Percentiles rank a stretch among this genome's conserved stretches.
phyloP scores from a whole-genome alignment of 2,329 filamentous ascomycete genomes.

The Cladophialophora exuberans region DNA sequence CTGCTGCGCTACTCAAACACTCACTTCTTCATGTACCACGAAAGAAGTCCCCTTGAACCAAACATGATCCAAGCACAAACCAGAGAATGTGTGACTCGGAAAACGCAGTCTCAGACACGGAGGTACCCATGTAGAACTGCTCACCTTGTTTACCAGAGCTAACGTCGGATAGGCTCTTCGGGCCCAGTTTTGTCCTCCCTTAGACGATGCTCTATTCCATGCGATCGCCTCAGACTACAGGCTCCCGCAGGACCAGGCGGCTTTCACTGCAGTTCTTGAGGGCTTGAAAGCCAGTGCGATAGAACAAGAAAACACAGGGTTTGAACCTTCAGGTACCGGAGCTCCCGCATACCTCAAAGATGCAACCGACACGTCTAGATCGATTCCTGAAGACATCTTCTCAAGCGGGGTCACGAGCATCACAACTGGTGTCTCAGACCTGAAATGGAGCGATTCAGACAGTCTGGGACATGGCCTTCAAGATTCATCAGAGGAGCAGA shows the following conservation, averaged over 20 bases:
- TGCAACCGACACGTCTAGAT: conserved; percentile 37
- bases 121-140: too few species aligned
- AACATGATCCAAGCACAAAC: too few species aligned
- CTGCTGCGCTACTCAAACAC: too few species aligned
- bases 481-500: conserved; percentile 54
- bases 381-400: conserved; percentile 21
- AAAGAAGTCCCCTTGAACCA: too few species aligned
- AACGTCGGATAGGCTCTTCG: conserved; percentile 20
- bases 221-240: conserved; percentile 77
- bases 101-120: too few species aligned
- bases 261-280: conserved; percentile 66
- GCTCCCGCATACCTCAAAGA: conserved; percentile 37
- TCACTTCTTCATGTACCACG: too few species aligned
- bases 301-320: conserved; percentile 59
- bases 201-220: conserved; percentile 78
- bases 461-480: conserved; percentile 18
- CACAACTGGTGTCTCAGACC: conserved; percentile 31
- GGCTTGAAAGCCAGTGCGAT: conserved; percentile 65
- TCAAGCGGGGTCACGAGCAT: conserved; percentile 31
- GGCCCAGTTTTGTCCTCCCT: conserved; percentile 71
- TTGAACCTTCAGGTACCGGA: conserved; percentile 31
- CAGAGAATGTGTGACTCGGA: too few species aligned
- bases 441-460: conserved; percentile 33
- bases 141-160: too few species aligned
- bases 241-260: conserved; percentile 52